Percentiles rank a stretch among this genome's conserved stretches.
These are phyloP conservation scores for Geranium brycei DNA, from an alignment of 345 rosid species.

Conservation along the genomic window DNA sequence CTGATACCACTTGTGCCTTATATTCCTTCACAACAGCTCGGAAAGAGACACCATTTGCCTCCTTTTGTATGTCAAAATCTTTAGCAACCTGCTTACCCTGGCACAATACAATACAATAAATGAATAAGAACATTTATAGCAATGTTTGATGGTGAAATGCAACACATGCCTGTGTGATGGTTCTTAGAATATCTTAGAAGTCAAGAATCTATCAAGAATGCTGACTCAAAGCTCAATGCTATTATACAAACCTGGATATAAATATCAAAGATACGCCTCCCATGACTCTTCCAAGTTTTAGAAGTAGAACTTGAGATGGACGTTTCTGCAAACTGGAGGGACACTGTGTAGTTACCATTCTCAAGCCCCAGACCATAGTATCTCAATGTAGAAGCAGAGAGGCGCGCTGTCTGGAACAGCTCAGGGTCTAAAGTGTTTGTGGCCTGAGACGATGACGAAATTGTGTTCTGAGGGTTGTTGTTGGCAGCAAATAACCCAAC, in stretches of 20 bases:
- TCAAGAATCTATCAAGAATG: no score
- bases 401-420: constrained; percentile 44
- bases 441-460: constrained; percentile 19
- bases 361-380: constrained; percentile 73
- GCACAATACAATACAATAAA: background rate
- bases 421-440: constrained; percentile 24
- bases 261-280: constrained; percentile 39
- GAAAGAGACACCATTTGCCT: constrained; percentile 20
- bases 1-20: constrained; percentile 15
- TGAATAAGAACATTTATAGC: no score
- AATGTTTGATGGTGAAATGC: no score
- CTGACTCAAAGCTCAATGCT: background rate
- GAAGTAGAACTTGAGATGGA: constrained; percentile 6
- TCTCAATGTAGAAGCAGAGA: constrained; percentile 61
- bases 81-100: constrained; percentile 39
- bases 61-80: constrained; percentile 34
- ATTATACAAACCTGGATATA: constrained; percentile 31
- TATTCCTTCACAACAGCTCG: constrained; percentile 16
- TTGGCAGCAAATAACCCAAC: constrained; percentile 25
- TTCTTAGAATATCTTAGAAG: no score
- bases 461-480: constrained; percentile 20
- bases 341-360: constrained; percentile 61
- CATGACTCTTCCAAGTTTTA: constrained; percentile 29
- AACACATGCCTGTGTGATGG: no score
- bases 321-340: constrained; percentile 36